These are phyloP conservation scores for Penicillium decumbens DNA, from an alignment of 2,329 filamentous ascomycete genomes.

Conservation along the genomic window DNA sequence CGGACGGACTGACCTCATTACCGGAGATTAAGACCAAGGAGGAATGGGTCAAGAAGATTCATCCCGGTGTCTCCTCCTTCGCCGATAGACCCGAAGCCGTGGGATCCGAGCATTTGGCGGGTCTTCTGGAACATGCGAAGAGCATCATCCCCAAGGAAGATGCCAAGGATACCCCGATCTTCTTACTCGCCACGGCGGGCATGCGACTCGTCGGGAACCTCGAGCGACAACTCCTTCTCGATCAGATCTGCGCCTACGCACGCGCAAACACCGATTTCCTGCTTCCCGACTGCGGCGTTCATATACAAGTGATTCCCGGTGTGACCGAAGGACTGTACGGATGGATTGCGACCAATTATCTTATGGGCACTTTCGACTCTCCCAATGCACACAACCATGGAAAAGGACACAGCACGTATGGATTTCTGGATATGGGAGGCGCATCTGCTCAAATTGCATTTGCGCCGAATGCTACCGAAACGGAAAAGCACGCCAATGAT, in stretches of 20 bases:
- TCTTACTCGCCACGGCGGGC: slow-evolving; percentile 90
- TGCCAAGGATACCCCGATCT: slow-evolving; percentile 80
- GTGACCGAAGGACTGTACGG: slow-evolving; percentile 95
- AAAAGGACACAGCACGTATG: slow-evolving; percentile 88
- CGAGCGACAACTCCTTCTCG: slow-evolving; percentile 68
- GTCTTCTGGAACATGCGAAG: slow-evolving; percentile 76
- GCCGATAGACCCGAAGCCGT: slow-evolving; percentile 70
- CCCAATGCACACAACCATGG: slow-evolving; percentile 72
- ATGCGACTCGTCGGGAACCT: slow-evolving; percentile 76
- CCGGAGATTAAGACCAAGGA: slow-evolving; percentile 79
- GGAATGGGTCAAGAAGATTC: slow-evolving; percentile 88
- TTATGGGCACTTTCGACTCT: slow-evolving; percentile 83
- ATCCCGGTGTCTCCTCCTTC: slow-evolving; percentile 88
- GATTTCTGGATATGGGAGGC: slow-evolving; percentile 97
- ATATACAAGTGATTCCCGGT: slow-evolving; percentile 91
- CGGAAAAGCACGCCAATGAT: slow-evolving; percentile 82
- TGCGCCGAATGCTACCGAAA: slow-evolving; percentile 86
- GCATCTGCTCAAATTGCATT: slow-evolving; percentile 98
- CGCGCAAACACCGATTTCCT: slow-evolving; percentile 71
- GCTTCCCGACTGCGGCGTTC: slow-evolving; percentile 80
- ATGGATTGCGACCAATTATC: slow-evolving; percentile 95
- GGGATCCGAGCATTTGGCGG: slow-evolving; percentile 74
- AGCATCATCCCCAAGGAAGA: slow-evolving; percentile 70
- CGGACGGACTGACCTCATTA: slow-evolving; percentile 61
- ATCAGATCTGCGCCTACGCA: slow-evolving; percentile 78